Percentiles rank a stretch among this genome's conserved stretches.
Evolutionary conservation across 495 filamentous ascomycete species (phyloP).

Genomic region (Rostrohypoxylon terebratum): DNA sequence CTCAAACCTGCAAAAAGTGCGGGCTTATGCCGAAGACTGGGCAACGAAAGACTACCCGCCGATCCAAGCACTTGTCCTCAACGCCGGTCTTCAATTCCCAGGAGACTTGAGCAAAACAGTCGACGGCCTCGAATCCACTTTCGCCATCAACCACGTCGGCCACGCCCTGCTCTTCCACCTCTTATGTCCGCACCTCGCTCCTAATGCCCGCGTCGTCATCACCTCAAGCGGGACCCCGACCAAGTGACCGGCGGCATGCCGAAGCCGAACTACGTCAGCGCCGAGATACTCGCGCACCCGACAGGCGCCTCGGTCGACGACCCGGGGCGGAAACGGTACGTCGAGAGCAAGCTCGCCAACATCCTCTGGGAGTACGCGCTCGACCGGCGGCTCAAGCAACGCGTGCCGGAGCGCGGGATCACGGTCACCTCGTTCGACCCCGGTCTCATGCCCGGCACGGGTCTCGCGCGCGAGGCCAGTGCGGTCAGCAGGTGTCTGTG

Average conservation of each 20-base stretch:
- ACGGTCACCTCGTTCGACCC: constrained; percentile 58
- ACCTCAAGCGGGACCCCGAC: constrained; percentile 53
- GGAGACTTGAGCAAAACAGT: constrained; percentile 47
- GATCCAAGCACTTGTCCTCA: constrained; percentile 58
- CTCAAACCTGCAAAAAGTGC: constrained; percentile 51
- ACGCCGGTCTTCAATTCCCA: constrained; percentile 60
- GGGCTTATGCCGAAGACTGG: constrained; percentile 53
- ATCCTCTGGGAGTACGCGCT: constrained; percentile 68
- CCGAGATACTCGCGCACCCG: constrained; percentile 52
- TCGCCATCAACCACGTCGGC: constrained; percentile 45
- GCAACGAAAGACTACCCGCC: constrained; percentile 50
- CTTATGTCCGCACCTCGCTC: constrained; percentile 66
- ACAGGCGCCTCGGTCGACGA: constrained; percentile 10
- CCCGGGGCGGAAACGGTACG: constrained; percentile 64
- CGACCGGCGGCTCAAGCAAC: constrained; percentile 46
- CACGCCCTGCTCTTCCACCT: constrained; percentile 74
- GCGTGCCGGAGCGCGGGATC: constrained; percentile 43
- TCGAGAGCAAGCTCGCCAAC: constrained; percentile 76
- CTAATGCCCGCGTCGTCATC: constrained; percentile 60
- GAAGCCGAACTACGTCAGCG: constrained; percentile 53
- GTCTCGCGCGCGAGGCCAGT: constrained; percentile 49
- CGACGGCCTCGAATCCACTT: constrained; percentile 57
- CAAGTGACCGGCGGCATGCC: constrained; percentile 55
- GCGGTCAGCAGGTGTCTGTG: constrained; percentile 42
- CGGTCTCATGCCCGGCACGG: constrained; percentile 62